Conservation (phyloP, 2,329 filamentous ascomycete genomes). For the Dendrostoma leiphaemia region DNA sequence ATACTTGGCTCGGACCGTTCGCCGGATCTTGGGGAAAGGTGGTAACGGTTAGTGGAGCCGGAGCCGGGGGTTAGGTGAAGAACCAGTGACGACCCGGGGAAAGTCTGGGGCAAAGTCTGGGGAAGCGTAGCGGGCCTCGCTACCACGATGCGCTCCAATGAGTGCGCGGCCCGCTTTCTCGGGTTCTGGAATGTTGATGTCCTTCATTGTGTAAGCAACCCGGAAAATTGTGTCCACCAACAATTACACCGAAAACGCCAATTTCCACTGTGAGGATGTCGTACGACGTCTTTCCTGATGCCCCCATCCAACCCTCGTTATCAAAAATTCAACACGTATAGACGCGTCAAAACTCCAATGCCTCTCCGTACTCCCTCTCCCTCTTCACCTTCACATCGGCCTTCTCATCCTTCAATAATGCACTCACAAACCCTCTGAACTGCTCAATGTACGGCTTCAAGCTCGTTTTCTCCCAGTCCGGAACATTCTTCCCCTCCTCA, state of each 20-base stretch:
- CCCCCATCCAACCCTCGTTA: neutral
- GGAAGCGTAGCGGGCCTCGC: neutral
- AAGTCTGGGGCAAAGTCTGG: conserved; percentile 16
- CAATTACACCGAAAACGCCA: conserved; percentile 13
- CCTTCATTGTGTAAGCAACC: conserved; percentile 3
- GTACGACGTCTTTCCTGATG: neutral
- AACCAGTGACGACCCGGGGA: conserved; percentile 13
- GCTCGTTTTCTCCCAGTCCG: conserved; percentile 97
- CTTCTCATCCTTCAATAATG: conserved; percentile 73
- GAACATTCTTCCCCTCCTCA: conserved; percentile 40
- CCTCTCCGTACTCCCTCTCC: conserved; percentile 49
- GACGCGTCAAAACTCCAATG: conserved; percentile 50
- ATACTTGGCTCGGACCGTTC: neutral
- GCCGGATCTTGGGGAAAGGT: conserved; percentile 9
- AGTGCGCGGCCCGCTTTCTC: neutral
- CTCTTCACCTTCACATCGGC: conserved; percentile 50
- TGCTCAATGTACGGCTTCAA: conserved; percentile 89
- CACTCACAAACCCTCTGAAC: conserved; percentile 78
- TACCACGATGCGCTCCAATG: conserved; percentile 18
- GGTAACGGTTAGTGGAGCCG: conserved; percentile 8
- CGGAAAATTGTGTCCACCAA: conserved; percentile 18
- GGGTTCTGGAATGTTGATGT: neutral
- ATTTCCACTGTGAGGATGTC: neutral
- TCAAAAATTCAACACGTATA: neutral
- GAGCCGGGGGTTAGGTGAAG: conserved; percentile 5